Evolutionary conservation across 2,329 filamentous ascomycete genomes (phyloP).

Genomic region (Botryotinia narcissicola): DNA sequence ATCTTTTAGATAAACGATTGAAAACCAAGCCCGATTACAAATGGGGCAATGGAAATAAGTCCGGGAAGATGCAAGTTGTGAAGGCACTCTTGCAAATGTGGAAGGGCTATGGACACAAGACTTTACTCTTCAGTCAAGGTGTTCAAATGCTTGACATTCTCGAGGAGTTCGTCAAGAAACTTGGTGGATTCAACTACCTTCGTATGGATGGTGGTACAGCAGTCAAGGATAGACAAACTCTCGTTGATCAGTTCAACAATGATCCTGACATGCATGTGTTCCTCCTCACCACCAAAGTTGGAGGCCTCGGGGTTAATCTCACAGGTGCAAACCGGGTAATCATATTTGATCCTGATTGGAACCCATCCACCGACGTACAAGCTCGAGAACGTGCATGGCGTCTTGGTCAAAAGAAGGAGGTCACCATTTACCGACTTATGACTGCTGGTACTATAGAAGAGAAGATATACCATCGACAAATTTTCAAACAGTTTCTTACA

Average conservation of each 20-base stretch:
- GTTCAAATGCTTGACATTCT: constrained; percentile 95
- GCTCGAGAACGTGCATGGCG: constrained; percentile 95
- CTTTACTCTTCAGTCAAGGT: constrained; percentile 87
- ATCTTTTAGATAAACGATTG: constrained; percentile 67
- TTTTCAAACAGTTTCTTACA: constrained; percentile 96
- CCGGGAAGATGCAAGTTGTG: constrained; percentile 94
- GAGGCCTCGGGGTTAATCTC: constrained; percentile 88
- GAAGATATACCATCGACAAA: constrained; percentile 98
- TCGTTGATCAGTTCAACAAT: constrained; percentile 92
- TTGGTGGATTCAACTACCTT: constrained; percentile 71
- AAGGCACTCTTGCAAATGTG: constrained; percentile 84
- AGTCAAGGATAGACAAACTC: constrained; percentile 80
- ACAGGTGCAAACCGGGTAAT: constrained; percentile 95
- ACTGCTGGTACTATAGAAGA: constrained; percentile 97
- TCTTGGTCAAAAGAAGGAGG: constrained; percentile 88
- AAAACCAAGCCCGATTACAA: constrained; percentile 61
- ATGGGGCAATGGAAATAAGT: constrained; percentile 76
- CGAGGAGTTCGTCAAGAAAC: constrained; percentile 69
- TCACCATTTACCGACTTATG: constrained; percentile 97
- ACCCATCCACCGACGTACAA: constrained; percentile 93
- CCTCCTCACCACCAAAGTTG: constrained; percentile 91
- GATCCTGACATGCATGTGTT: constrained; percentile 80
- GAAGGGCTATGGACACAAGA: constrained; percentile 84
- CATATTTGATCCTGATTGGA: constrained; percentile 99
- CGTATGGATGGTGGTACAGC: constrained; percentile 93